Base-by-base conservation (phyloP, 164 flowering plant species). In the Euptelea pleiosperma region DNA sequence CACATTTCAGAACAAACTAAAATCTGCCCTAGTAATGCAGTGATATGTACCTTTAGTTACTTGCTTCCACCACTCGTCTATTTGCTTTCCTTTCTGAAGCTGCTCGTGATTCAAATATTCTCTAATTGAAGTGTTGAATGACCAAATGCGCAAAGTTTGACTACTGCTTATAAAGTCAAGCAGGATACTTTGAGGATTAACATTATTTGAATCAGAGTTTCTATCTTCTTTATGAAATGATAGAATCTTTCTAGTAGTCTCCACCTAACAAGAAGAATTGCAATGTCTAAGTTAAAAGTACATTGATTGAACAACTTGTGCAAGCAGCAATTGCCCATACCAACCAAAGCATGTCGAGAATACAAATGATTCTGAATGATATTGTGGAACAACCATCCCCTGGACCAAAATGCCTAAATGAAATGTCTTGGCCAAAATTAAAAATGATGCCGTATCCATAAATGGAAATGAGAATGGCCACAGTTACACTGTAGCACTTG, bases 1-100 rank as follows among this genome's bases (percentile, higher is more conserved):
- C 9, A 57, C 8, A 57, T 43, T 14, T 60, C 21, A 11, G 6
- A 36, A 41, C n/a, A 29, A 50, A 37, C 29, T 33, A n/a, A n/a
- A n/a, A n/a, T n/a, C 25, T 39, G 22, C 28, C n/a, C 7, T 44
- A 41, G 8, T 31, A 42, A 15, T 18, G n/a, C 4, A 30, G 15
- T 5, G 10, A 55, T 31, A 57, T 56, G 37, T 77, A 89, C 98
- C 98, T 87, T 89, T 89, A 61, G 75, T 79, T 36, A 68, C 89
- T 81, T 83, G 93, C 73, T 79, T 91, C 97, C 96, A 91, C 99
- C 99, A 94, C 73, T 94, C 99, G 82, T 94, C 97, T 53, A 94
- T 94, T 73, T 94, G 97, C 60, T 84, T 94, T 69, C 99, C 99
- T 71, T 94, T 94, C 68, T 84, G 96, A 55, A 94, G 89, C 67